A percentile compares a stretch with the other conserved stretches of the same genome.
phyloP scores from a whole-genome alignment of 2,329 filamentous ascomycete species.

The Aspergillus vadensis region DNA sequence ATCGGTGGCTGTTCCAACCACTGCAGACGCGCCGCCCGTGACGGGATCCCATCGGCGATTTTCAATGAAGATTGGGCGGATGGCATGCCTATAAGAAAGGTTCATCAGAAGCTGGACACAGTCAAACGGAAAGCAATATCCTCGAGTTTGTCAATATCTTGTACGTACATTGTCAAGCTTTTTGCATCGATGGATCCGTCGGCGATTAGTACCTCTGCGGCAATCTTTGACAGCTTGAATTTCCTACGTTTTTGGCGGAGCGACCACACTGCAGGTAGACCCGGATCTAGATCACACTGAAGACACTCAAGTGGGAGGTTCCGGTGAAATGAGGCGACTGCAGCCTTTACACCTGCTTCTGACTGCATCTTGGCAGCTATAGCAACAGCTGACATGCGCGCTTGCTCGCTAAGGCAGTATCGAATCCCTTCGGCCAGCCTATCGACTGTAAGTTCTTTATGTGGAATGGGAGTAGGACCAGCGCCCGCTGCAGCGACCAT shows the following conservation, averaged over 20 bases:
- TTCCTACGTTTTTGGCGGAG: background rate
- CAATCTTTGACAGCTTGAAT: background rate
- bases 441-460: background rate
- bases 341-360: background rate
- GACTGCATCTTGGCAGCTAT: background rate
- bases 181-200: background rate
- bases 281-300: background rate
- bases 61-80: conserved; percentile 1
- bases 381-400: background rate
- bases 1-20: background rate
- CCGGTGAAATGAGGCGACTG: conserved; percentile 8
- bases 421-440: background rate
- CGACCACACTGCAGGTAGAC: conserved; percentile 3
- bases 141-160: too few species aligned
- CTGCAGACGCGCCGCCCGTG: background rate
- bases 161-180: too few species aligned
- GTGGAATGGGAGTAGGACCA: too few species aligned
- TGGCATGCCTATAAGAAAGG: background rate
- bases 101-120: too few species aligned
- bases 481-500: too few species aligned
- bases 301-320: background rate
- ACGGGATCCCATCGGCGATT: conserved; percentile 6
- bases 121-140: too few species aligned
- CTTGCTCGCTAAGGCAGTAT: background rate
- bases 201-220: background rate